These are phyloP conservation scores for Allium cepa DNA, from an alignment of 106 monocot species.

Conservation along the genomic window DNA sequence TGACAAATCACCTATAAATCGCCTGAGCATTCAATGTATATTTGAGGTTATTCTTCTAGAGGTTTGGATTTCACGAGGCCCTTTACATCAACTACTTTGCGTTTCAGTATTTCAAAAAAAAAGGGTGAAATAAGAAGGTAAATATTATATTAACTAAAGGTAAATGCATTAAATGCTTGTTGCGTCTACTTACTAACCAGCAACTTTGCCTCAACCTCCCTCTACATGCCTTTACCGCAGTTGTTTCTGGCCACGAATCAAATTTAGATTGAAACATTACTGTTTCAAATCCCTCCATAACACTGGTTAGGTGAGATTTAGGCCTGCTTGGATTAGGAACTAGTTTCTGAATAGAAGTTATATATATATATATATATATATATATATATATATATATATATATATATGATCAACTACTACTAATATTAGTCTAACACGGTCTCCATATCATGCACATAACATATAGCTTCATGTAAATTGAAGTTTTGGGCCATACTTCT, in stretches of 20 bases:
- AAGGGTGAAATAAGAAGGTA: no score
- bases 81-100: conserved; percentile 92
- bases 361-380: no score
- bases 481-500: conserved; percentile 23
- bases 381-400: no score
- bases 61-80: no score
- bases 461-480: neutral
- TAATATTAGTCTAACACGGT: no score
- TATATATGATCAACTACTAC: neutral
- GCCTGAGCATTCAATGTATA: no score
- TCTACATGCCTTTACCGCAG: conserved; percentile 54
- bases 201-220: conserved; percentile 89
- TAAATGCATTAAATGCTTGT: no score
- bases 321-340: conserved; percentile 26
- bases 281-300: conserved; percentile 83
- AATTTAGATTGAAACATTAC: no score
- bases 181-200: conserved; percentile 46
- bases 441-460: neutral
- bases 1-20: no score
- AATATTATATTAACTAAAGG: no score
- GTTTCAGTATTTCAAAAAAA: conserved; percentile 84
- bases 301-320: conserved; percentile 47
- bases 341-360: conserved; percentile 35
- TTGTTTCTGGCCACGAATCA: no score
- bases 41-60: no score